phyloP scores from a whole-genome alignment of 2,329 filamentous ascomycete genomes.

The Pyricularia pennisetigena region DNA sequence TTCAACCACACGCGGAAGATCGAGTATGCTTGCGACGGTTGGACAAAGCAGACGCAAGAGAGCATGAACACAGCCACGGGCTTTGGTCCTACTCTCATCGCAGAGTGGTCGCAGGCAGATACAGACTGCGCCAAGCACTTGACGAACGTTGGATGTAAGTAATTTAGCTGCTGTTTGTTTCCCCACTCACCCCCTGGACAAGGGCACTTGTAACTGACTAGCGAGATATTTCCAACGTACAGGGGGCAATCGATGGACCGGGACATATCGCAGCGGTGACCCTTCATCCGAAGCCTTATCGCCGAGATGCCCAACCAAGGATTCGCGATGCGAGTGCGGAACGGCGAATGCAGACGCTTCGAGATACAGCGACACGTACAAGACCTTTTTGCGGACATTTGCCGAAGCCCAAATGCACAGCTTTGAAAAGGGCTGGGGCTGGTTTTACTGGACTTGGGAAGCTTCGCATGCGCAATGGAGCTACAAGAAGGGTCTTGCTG shows the following conservation, averaged over 20 bases:
- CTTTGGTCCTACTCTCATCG: conserved; percentile 88
- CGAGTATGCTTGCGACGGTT: conserved; percentile 76
- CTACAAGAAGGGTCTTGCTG: conserved; percentile 68
- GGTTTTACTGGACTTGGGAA: conserved; percentile 92
- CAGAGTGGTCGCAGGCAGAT: conserved; percentile 96
- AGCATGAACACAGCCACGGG: conserved; percentile 67
- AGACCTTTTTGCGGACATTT: conserved; percentile 78
- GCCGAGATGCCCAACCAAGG: conserved; percentile 63
- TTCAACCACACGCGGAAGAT: conserved; percentile 77
- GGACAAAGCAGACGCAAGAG: conserved; percentile 67
- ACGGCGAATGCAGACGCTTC: conserved; percentile 64
- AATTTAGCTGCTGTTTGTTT: background rate
- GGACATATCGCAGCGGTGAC: conserved; percentile 66
- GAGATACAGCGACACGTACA: conserved; percentile 64
- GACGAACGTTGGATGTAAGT: conserved; percentile 67
- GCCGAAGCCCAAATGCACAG: conserved; percentile 93
- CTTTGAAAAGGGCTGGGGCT: conserved; percentile 89
- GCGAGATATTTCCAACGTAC: background rate
- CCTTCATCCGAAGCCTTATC: conserved; percentile 49
- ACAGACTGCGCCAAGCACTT: conserved; percentile 84
- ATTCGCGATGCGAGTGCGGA: conserved; percentile 60
- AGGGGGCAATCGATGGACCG: conserved; percentile 81
- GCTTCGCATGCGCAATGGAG: conserved; percentile 72
- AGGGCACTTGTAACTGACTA: background rate
- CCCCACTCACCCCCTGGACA: background rate